Evolutionary conservation across 805 yeast species (phyloP).

Genomic region (Metschnikowia koreensis): DNA sequence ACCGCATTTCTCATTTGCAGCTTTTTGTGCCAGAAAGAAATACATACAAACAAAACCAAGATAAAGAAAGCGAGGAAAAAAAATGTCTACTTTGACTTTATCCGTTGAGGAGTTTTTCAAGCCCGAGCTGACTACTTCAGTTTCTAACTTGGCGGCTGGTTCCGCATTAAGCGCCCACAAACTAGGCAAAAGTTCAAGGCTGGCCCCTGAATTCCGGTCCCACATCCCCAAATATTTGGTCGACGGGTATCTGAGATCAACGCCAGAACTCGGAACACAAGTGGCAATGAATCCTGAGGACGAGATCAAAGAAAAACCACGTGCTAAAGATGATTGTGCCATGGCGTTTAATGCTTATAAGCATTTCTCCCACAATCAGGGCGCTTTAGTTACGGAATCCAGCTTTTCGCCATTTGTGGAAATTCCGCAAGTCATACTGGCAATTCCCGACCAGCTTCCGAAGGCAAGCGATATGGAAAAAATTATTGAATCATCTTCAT

Average conservation of each 20-base stretch:
- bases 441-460: not conserved
- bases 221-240: not conserved
- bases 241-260: constrained; percentile 3
- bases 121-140: constrained; percentile 9
- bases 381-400: not conserved
- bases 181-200: constrained; percentile 1
- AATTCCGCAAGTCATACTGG: constrained; percentile 1
- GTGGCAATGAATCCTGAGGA: not conserved
- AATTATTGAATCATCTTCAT: too few species aligned
- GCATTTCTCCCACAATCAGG: not conserved
- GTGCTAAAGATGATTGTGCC: constrained; percentile 8
- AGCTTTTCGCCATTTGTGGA: not conserved
- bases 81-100: constrained; percentile 19
- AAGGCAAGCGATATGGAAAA: not conserved
- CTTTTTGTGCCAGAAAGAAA: not conserved
- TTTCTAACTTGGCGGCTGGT: constrained; percentile 6
- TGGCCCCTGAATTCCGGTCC: constrained; percentile 5
- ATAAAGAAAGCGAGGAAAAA: not conserved
- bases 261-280: constrained; percentile 4
- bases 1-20: not conserved
- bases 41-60: not conserved
- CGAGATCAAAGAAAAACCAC: not conserved
- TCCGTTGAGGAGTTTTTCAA: constrained; percentile 16
- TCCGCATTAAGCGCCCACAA: not conserved
- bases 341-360: not conserved